Evolutionary conservation across 108 stramenopile species (phyloP).

Genomic region (Skeletonema costatum): DNA sequence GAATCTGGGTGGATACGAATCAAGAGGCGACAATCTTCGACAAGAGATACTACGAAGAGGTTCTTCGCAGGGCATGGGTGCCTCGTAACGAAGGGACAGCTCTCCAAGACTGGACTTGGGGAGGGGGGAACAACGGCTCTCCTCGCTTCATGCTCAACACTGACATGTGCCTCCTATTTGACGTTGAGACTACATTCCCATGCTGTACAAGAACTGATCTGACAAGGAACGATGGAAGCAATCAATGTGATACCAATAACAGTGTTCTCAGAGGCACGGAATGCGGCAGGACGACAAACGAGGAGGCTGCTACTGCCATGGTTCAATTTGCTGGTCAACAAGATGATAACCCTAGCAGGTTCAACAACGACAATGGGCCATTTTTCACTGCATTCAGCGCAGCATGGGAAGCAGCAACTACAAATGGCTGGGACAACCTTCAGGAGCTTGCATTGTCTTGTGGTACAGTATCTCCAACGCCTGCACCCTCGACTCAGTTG

Average conservation of each 20-base stretch:
- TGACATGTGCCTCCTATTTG: constrained; percentile 31
- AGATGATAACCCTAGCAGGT: not conserved
- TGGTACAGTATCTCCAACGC: not conserved
- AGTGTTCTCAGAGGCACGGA: not conserved
- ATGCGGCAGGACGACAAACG: not conserved
- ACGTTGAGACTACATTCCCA: constrained; percentile 15
- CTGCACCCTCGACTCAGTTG: not conserved
- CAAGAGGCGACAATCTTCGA: constrained; percentile 31
- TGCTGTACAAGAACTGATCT: constrained; percentile 25
- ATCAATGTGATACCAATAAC: not conserved
- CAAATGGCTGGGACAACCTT: constrained; percentile 17
- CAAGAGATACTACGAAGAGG: constrained; percentile 38
- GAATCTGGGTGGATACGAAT: constrained; percentile 41
- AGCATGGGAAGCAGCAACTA: constrained; percentile 27
- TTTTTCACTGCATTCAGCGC: constrained; percentile 19
- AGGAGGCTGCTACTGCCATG: constrained; percentile 11
- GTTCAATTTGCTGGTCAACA: not conserved
- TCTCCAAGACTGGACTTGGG: constrained; percentile 29
- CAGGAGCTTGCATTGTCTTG: constrained; percentile 6
- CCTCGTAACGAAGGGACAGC: constrained; percentile 9
- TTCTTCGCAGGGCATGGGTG: constrained; percentile 13
- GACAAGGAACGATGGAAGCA: not conserved
- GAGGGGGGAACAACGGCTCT: not conserved
- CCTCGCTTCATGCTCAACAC: constrained; percentile 46
- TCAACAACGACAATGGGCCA: constrained; percentile 19